Percentiles rank a stretch among this genome's conserved stretches.
These are phyloP conservation scores for Fusarium concolor DNA, from an alignment of 2,329 filamentous ascomycete species.

Conservation along the genomic window DNA sequence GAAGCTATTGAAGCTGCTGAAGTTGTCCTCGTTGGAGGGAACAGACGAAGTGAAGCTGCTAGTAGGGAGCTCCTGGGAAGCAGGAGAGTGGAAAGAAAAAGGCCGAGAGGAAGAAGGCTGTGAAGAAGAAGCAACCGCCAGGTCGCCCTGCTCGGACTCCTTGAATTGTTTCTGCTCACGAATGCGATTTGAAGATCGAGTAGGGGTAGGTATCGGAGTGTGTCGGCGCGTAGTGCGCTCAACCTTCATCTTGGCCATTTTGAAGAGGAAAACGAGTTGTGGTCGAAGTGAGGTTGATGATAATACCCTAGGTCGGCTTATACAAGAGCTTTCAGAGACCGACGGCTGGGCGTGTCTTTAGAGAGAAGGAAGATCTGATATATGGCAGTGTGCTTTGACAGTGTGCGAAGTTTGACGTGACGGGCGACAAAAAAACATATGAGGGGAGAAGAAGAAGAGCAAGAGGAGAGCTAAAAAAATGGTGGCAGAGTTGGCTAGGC, in stretches of 20 bases:
- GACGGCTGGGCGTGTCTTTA: constrained; percentile 12
- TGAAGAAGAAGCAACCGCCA: background rate
- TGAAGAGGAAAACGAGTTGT: background rate
- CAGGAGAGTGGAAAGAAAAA: background rate
- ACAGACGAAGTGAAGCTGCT: background rate
- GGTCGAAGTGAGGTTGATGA: background rate
- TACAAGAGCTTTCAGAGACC: constrained; percentile 1
- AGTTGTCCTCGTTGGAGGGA: background rate
- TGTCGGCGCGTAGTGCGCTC: background rate
- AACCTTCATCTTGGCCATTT: constrained; percentile 21
- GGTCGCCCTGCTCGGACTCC: background rate
- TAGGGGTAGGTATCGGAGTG: background rate
- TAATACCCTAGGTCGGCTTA: constrained; percentile 3
- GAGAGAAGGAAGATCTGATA: background rate
- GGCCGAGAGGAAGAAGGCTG: too few species aligned
- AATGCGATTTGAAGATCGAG: constrained; percentile 3
- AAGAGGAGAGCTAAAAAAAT: too few species aligned
- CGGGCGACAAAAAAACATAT: constrained; percentile 15
- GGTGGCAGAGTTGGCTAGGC: background rate
- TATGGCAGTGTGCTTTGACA: background rate
- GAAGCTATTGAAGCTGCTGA: constrained; percentile 11
- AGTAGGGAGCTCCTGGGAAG: background rate
- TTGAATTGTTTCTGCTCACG: background rate
- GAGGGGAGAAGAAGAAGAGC: constrained; percentile 2
- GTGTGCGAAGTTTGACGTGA: constrained; percentile 16